Evolutionary conservation across 225 moss, liverwort and hornwort species (phyloP).

Genomic region (Thuidium tamariscinum): DNA sequence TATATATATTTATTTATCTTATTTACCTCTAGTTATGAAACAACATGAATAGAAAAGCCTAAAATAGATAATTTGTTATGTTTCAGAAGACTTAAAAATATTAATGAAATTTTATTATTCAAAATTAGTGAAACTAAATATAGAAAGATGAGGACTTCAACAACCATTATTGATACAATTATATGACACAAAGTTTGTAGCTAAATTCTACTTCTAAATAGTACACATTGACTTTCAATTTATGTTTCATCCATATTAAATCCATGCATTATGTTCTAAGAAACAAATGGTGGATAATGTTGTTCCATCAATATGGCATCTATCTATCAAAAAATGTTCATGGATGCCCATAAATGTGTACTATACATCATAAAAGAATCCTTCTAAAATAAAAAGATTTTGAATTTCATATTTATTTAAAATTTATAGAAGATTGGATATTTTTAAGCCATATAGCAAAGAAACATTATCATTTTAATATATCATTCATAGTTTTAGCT

Average conservation of each 20-base stretch:
- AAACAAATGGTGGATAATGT: not conserved
- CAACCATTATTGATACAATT: not conserved
- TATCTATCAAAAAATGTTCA: not conserved
- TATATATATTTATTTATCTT: not conserved
- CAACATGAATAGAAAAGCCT: not conserved
- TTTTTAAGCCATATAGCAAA: not conserved
- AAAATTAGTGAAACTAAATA: fast-evolving
- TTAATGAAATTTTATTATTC: not conserved
- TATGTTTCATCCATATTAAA: not conserved
- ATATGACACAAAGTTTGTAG: not conserved
- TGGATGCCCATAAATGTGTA: too few relatives aligned
- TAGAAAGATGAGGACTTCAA: not conserved
- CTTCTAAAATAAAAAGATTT: not conserved
- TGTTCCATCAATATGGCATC: not conserved
- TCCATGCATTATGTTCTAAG: fast-evolving
- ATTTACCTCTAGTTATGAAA: fast-evolving
- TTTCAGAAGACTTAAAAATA: fast-evolving
- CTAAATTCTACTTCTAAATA: not conserved
- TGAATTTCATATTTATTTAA: not conserved
- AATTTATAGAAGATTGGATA: not conserved
- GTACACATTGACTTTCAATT: not conserved
- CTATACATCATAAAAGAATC: not conserved
- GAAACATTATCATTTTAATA: not conserved
- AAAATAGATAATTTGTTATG: fast-evolving
- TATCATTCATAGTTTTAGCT: not conserved